These are phyloP conservation scores for Durusdinium trenchii DNA, from an alignment of 73 alveolate genomes.

Conservation along the genomic window DNA sequence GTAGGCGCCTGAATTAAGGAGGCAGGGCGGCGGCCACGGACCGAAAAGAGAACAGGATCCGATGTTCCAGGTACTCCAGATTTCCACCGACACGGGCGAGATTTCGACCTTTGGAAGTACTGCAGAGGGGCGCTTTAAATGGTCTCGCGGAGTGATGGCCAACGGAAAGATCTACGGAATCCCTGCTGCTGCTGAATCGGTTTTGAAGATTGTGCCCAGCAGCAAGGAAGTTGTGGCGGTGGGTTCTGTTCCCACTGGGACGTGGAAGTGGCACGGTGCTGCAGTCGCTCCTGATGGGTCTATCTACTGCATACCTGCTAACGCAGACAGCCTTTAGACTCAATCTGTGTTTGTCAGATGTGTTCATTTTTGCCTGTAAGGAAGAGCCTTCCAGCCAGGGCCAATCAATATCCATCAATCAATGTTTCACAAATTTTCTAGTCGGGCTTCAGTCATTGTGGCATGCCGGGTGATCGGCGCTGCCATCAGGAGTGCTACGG, in stretches of 20 bases:
- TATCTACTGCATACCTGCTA: conserved; percentile 90
- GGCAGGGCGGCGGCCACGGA: too few species aligned
- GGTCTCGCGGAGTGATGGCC: conserved; percentile 54
- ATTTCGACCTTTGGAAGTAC: conserved; percentile 57
- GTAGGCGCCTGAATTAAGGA: too few species aligned
- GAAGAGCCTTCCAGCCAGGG: neutral
- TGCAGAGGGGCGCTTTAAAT: conserved; percentile 18
- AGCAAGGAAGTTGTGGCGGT: conserved; percentile 6
- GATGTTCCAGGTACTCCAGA: conserved; percentile 50
- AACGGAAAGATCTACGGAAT: conserved; percentile 74
- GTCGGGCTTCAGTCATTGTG: neutral
- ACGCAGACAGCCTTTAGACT: conserved; percentile 24
- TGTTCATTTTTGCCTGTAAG: neutral
- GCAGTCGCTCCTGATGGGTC: conserved; percentile 51
- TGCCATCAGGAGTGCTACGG: conserved; percentile 5
- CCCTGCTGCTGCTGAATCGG: conserved; percentile 74
- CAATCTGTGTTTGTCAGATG: neutral
- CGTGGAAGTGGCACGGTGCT: conserved; percentile 91
- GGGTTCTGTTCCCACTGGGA: conserved; percentile 55
- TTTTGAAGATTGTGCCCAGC: conserved; percentile 54
- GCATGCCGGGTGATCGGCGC: too few species aligned
- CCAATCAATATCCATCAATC: neutral
- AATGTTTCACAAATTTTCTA: too few species aligned
- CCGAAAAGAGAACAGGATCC: too few species aligned
- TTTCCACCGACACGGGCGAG: conserved; percentile 25